A percentile compares a stretch with the other conserved stretches of the same genome.
Conservation (phyloP, 441 rosid species). For the Erodium moschatum region DNA sequence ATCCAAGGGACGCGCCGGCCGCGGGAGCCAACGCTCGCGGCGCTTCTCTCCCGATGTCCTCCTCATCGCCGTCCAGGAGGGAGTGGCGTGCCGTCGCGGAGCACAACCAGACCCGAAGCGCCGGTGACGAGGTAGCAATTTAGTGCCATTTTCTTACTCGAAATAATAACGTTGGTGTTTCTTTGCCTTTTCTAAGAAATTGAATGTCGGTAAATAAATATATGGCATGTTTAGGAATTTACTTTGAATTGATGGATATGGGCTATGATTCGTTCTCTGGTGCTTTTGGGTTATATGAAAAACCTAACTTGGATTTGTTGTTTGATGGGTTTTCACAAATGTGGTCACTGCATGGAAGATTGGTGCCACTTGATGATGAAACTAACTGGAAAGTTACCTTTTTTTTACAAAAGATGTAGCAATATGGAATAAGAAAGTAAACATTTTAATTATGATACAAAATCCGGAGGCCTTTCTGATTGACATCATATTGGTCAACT, state of each 20-base stretch:
- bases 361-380: too few relatives aligned
- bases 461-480: too few relatives aligned
- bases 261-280: too few relatives aligned
- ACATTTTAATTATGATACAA: too few relatives aligned
- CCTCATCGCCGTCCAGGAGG: constrained; percentile 43
- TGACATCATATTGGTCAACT: not conserved
- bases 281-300: too few relatives aligned
- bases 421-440: too few relatives aligned
- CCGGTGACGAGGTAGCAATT: constrained; percentile 44
- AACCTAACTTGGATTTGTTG: not conserved
- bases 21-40: constrained; percentile 56
- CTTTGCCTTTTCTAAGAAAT: not conserved
- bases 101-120: constrained; percentile 48
- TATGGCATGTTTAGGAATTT: not conserved
- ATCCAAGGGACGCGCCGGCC: constrained; percentile 66
- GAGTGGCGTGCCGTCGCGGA: constrained; percentile 95
- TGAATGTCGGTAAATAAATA: not conserved
- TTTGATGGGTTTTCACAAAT: not conserved
- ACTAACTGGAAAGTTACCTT: too few relatives aligned
- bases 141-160: not conserved
- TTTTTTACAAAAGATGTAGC: too few relatives aligned
- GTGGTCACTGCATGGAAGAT: too few relatives aligned
- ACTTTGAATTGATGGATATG: not conserved
- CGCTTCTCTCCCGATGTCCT: constrained; percentile 37
- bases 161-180: not conserved